Conservation (phyloP, 73 alveolate genomes). For the Stentor coeruleus region DNA sequence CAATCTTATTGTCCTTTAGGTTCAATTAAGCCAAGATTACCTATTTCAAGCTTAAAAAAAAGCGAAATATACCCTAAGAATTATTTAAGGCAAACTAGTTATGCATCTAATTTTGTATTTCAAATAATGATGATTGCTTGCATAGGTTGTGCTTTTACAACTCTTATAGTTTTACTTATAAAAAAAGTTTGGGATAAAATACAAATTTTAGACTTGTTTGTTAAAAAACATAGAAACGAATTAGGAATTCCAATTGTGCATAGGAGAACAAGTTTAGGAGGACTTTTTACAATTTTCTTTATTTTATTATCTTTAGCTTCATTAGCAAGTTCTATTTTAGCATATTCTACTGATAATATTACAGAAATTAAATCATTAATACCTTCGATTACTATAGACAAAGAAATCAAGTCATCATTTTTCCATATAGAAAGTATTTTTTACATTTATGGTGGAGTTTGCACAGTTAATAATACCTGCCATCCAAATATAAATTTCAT, state of each 20-base stretch:
- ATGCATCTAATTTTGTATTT: not conserved
- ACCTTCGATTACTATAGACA: not conserved
- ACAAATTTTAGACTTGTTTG: not conserved
- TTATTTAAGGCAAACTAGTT: not conserved
- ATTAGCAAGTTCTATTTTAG: not conserved
- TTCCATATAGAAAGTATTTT: not conserved
- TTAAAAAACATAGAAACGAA: not conserved
- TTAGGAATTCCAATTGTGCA: not conserved
- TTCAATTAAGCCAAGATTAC: not conserved
- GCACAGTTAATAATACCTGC: not conserved
- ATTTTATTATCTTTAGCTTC: not conserved
- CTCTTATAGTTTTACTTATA: not conserved
- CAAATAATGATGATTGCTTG: not conserved
- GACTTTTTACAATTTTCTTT: not conserved
- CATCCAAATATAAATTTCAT: not conserved
- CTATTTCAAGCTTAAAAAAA: not conserved
- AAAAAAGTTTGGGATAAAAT: not conserved
- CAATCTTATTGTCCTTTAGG: not conserved
- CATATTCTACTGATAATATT: not conserved
- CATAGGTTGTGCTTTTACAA: not conserved
- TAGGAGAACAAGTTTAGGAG: not conserved
- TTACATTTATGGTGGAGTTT: constrained; percentile 4
- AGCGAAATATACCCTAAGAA: not conserved
- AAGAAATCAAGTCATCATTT: not conserved
- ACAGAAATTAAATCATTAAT: not conserved